Base-by-base conservation (phyloP, 1,139 yeast genomes). In the Zygosaccharomyces sapae region DNA sequence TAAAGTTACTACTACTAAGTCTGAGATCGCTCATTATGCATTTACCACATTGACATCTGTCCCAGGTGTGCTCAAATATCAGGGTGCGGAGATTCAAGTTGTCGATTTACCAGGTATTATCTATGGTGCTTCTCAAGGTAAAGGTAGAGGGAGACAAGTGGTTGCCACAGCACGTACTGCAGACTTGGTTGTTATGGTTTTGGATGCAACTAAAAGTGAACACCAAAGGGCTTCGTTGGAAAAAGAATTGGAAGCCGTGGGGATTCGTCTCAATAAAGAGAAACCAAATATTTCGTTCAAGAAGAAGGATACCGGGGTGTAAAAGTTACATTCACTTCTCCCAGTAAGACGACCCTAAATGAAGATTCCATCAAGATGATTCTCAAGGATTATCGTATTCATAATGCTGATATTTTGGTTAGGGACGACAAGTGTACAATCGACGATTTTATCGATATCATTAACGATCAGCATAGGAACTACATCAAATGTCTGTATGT, bases 81-180 rank as follows among this genome's bases (percentile, higher is more conserved):
- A 89, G 64, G 97, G 97, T 35, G 96, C 98, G 0, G 97, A 90
- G 62, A 89, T 92, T 50, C 98, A 92, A 69, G 84, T 92, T 58
- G 90, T 92, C 13, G 98, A 92, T 77, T 72, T 92, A 51, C 98
- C 98, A 0, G 98, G 98, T 67, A 92, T 92, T 59, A 92, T 92
- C 51, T 88, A 87, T 65, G 97, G 97, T 36, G 98, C 98, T n/a
- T 76, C 95, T 25, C 96, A 87, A 64, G 98, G 98, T 61, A 89
- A 90, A 67, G 98, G 98, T 61, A 80, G 98, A 68, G 98, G 98
- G 51, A 77, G 96, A 59, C 97, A 92, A 66, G 98, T 92, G 38
- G 90, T 92, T 56, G 86, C 97, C 1, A 94, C 96, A 1, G 96
- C 97, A 0, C 83, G 94, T 67, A 92, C 98, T 0, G 89, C 97